Conservation (phyloP, 2,329 filamentous ascomycete species). For the Lanzia echinophila region DNA sequence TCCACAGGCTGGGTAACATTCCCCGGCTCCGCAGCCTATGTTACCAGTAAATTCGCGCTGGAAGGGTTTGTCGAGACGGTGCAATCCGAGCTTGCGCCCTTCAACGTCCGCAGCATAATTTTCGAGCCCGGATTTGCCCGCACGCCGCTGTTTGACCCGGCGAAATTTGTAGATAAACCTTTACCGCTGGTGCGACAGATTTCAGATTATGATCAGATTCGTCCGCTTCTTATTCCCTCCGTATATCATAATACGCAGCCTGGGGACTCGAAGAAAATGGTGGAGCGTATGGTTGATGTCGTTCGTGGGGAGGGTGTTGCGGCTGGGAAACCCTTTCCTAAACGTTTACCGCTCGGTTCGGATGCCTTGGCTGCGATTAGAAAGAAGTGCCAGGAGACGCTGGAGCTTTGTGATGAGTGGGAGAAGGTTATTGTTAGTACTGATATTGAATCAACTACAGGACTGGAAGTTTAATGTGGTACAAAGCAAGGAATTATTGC, state of each 20-base stretch:
- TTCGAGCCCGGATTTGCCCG: conserved; percentile 46
- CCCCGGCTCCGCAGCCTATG: conserved; percentile 10
- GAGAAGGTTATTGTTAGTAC: conserved; percentile 17
- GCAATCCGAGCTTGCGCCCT: conserved; percentile 9
- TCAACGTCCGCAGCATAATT: conserved; percentile 14
- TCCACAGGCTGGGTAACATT: conserved; percentile 12
- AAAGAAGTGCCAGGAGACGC: conserved; percentile 18
- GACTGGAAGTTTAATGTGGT: too few relatives aligned
- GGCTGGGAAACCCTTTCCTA: conserved; percentile 28
- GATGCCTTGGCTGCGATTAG: conserved; percentile 30
- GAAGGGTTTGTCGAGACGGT: conserved; percentile 15
- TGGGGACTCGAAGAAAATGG: conserved; percentile 36
- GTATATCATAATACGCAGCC: conserved; percentile 31
- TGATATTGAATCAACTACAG: background rate
- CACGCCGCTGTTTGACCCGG: conserved; percentile 35
- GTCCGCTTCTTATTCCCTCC: background rate
- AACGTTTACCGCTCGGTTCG: conserved; percentile 32
- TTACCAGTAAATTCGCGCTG: conserved; percentile 15
- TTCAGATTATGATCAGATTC: conserved; percentile 7
- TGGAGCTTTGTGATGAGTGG: conserved; percentile 18
- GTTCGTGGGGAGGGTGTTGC: conserved; percentile 28
- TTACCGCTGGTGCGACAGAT: background rate
- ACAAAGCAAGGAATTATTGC: too few relatives aligned
- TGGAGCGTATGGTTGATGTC: conserved; percentile 34
- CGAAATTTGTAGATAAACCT: conserved; percentile 4